A percentile compares a stretch with the other conserved stretches of the same genome.
These are phyloP conservation scores for Eucalyptus marginata DNA, from an alignment of 345 rosid species.

Conservation along the genomic window DNA sequence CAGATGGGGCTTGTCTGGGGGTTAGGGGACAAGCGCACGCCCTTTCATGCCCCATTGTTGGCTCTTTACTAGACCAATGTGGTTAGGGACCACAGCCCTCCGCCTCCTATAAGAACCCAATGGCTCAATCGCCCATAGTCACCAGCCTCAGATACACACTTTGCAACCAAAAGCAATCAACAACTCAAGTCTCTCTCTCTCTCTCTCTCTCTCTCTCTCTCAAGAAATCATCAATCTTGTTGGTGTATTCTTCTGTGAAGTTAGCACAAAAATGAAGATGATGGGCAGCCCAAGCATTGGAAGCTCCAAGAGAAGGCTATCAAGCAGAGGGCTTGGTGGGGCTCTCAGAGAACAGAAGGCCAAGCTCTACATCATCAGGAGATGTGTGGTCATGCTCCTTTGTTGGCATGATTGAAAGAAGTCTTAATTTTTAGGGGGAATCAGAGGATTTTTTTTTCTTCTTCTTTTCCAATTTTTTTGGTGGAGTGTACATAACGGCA, in stretches of 20 bases:
- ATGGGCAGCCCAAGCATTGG: not conserved
- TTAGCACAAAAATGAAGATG: not conserved
- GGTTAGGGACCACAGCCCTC: not conserved
- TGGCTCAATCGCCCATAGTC: not conserved
- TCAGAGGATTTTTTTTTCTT: not conserved
- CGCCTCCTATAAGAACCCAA: not conserved
- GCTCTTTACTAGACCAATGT: constrained; percentile 4
- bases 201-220: not conserved
- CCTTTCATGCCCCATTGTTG: constrained; percentile 4
- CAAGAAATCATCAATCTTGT: not conserved
- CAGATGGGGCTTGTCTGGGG: not conserved
- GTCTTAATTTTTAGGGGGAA: not conserved
- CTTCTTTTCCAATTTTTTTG: not conserved
- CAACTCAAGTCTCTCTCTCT: not conserved
- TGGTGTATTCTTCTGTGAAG: not conserved
- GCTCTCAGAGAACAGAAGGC: constrained; percentile 12
- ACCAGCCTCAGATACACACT: not conserved
- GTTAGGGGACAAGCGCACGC: constrained; percentile 2
- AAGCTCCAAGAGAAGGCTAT: constrained; percentile 7
- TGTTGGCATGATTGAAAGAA: constrained; percentile 7
- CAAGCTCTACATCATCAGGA: constrained; percentile 12
- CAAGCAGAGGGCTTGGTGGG: constrained; percentile 8
- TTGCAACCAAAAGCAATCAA: not conserved
- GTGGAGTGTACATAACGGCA: not conserved
- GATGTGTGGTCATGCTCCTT: constrained; percentile 17